Evolutionary conservation across 2,329 filamentous ascomycete genomes (phyloP), one percentile per base, ranked within the genome.

Genomic region (Alternaria ventricosa): DNA sequence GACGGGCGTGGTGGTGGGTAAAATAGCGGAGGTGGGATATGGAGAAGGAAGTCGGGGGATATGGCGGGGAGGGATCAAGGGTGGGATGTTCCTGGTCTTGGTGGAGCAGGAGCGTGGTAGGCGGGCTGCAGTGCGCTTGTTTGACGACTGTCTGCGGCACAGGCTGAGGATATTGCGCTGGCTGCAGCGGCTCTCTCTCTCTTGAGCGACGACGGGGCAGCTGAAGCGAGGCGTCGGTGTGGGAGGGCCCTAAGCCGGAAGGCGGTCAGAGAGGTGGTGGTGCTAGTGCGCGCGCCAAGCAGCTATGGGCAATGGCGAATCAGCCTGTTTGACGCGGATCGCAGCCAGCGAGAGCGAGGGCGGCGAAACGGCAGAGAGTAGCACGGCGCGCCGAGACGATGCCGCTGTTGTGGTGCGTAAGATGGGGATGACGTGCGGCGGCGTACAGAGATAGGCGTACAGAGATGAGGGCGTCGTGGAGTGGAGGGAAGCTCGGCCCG

Each of bases 41-140:
- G 62, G 68, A 66, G 67, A 53, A 61, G 60, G 69, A 66, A 65
- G 70, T 66, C 63, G 60, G 69, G 64, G 59, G 65, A 75, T 74
- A 75, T 75, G 71, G 76, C 70, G 76, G 75, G 73, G 71, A 66
- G 55, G 64, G 63, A 44, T 45, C 63, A 60, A 71, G 66, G 65
- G 71, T 71, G 68, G 70, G 68, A 68, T 65, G 60, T 63, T 55
- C 61, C 64, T 64, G 65, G 64, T 55, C 45, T 51, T 56, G 57
- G 44, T 57, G 41, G 55, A 47, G 41, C 43, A 53, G 55, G 50
- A 53, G 63, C 62, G 58, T 55, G 57, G 61, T 47, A 54, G 61
- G 57, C 44, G 55, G 46, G 18, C 53, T 59, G 61, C 46, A 33
- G 63, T 54, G 61, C 49, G 58, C 57, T 51, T 36, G 56, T 20